Percentiles rank a stretch among this genome's conserved stretches.
phyloP scores from a whole-genome alignment of 768 basidiomycete genomes.

The Favolaschia claudopus region DNA sequence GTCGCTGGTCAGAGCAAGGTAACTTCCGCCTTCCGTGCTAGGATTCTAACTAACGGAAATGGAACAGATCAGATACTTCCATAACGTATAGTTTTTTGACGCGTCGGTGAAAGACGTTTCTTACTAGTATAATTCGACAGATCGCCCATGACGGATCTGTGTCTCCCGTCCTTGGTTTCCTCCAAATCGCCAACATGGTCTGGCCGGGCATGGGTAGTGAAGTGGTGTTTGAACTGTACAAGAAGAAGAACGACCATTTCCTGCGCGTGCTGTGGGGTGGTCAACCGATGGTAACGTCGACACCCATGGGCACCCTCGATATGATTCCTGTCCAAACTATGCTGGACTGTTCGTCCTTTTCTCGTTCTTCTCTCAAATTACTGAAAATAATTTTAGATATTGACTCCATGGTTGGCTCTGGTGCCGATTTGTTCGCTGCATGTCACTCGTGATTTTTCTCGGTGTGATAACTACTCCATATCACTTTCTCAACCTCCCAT shows the following conservation, averaged over 20 bases:
- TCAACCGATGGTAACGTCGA: constrained; percentile 56
- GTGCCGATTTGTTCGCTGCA: constrained; percentile 38
- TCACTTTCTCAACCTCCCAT: too few relatives aligned
- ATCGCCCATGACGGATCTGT: constrained; percentile 61
- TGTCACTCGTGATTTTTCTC: constrained; percentile 32
- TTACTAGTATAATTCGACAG: constrained; percentile 26
- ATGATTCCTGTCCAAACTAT: constrained; percentile 52
- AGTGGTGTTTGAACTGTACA: constrained; percentile 57
- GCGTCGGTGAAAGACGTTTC: background rate
- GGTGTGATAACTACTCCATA: too few relatives aligned
- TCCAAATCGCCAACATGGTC: constrained; percentile 58
- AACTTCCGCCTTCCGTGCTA: background rate
- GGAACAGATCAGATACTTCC: constrained; percentile 47
- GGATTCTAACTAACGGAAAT: constrained; percentile 16
- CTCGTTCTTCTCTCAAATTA: background rate
- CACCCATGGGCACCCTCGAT: constrained; percentile 53
- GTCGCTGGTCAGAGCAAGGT: constrained; percentile 47
- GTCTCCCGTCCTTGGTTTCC: constrained; percentile 54
- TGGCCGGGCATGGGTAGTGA: constrained; percentile 66
- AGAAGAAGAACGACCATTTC: constrained; percentile 36
- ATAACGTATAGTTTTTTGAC: constrained; percentile 43
- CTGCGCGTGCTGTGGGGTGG: constrained; percentile 61
- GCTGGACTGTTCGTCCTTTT: constrained; percentile 47
- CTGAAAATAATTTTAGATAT: constrained; percentile 40
- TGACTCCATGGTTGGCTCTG: constrained; percentile 46